A percentile compares a stretch with the other conserved stretches of the same genome.
These are phyloP conservation scores for Candida montana DNA, from an alignment of 805 yeast species.

Conservation along the genomic window DNA sequence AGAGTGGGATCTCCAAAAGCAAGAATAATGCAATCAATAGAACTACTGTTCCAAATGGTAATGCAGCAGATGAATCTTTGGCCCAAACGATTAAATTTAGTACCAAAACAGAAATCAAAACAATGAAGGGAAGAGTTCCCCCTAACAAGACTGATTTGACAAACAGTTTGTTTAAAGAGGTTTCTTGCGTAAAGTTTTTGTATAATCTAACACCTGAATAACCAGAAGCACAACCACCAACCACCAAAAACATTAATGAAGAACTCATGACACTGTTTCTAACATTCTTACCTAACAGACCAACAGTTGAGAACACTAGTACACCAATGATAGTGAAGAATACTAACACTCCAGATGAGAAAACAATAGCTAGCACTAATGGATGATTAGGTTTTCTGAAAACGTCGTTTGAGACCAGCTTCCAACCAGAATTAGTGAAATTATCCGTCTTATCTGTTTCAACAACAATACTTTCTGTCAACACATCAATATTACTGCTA, in stretches of 20 bases:
- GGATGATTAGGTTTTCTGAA: constrained; percentile 46
- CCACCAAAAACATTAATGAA: constrained; percentile 52
- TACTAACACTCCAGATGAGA: constrained; percentile 73
- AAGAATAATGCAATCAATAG: constrained; percentile 55
- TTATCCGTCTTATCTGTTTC: constrained; percentile 24
- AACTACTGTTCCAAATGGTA: constrained; percentile 73
- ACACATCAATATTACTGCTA: constrained; percentile 21
- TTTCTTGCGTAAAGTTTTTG: constrained; percentile 44
- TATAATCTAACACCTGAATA: constrained; percentile 61
- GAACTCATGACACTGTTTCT: constrained; percentile 63
- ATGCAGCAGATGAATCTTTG: constrained; percentile 64
- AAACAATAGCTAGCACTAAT: constrained; percentile 46
- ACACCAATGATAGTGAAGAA: constrained; percentile 61
- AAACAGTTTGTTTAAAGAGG: constrained; percentile 6
- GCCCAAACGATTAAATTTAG: constrained; percentile 73
- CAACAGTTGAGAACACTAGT: constrained; percentile 50
- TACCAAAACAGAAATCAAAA: constrained; percentile 45
- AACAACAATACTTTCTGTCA: constrained; percentile 20
- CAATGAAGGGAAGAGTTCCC: constrained; percentile 40
- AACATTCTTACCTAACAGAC: constrained; percentile 56
- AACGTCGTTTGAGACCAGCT: constrained; percentile 47
- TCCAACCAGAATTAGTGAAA: constrained; percentile 43
- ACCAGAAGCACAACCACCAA: constrained; percentile 73
- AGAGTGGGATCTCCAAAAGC: constrained; percentile 67
- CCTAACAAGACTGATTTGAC: constrained; percentile 40